Base-by-base conservation (phyloP, 768 basidiomycete species). In the Gloeopeniophorella convolvens region DNA sequence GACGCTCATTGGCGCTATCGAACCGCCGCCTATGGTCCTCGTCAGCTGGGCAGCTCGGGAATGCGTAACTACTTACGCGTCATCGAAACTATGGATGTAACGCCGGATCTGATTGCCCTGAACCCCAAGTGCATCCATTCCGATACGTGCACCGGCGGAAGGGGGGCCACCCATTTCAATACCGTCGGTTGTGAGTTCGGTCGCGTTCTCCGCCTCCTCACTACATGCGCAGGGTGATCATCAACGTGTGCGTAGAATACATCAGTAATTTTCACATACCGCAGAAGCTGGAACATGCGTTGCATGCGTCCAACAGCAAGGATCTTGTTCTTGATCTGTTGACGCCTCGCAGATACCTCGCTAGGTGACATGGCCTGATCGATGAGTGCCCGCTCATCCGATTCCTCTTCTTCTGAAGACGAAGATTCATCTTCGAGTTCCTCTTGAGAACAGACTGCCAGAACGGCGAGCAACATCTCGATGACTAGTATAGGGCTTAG, bases 381-480 rank as follows among this genome's bases (percentile, higher is more conserved):
- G 15, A 57, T 24, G 5, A 56, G 15, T 13, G 36, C 31, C 11
- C 35, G 43, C 12, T 35, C 23, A 13, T 26, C 35, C 4, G 40
- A 40, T 32, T 74, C 76, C 11, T 60, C 61, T 26, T 84, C 83
- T 48, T 86, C 83, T 16, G 49, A 55, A 6, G 45, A 54, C n/a
- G 48, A 56, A 21, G 45, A 44, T 33, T 73, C 74, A 63, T 94
- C 90, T 60, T 95, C 91, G 9, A 98, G 79, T 67, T 98, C 96
- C 64, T 97, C 94, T 67, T 94, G 90, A 45, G 86, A 89, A 69
- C 94, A 97, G 13, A 92, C 92, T 62, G 93, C 90, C 20, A 99
- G 78, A 39, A 99, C 90, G 2, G 94, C 92, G 23, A 96, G 92
- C 51, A 99, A 74, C 95, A 98, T 98, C 65, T 99, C 96, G 54